phyloP scores from a whole-genome alignment of 768 basidiomycete species.

The Panaeolus cyanescens region DNA sequence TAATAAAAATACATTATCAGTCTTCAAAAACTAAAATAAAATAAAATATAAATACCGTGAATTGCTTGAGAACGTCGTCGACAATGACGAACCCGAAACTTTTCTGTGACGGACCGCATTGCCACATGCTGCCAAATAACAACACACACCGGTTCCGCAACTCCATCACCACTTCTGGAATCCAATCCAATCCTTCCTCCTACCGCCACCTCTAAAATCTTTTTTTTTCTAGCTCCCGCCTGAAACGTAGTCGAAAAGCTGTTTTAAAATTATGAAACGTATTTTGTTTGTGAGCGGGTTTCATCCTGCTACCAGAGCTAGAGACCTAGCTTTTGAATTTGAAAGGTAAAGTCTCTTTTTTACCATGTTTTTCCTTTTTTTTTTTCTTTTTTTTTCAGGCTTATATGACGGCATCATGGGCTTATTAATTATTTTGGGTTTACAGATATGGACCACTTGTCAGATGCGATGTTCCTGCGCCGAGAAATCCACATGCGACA shows the following conservation, averaged over 20 bases:
- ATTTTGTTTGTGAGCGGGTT: constrained; percentile 90
- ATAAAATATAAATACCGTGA: neutral
- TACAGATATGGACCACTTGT: constrained; percentile 78
- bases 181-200: neutral
- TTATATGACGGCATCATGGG: neutral
- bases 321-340: constrained; percentile 85
- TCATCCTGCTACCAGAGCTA: constrained; percentile 78
- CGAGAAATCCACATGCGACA: constrained; percentile 72
- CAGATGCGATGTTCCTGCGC: constrained; percentile 89
- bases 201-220: neutral
- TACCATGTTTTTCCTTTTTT: too few species aligned
- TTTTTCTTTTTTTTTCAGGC: neutral
- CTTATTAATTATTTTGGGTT: constrained; percentile 1
- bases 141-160: neutral
- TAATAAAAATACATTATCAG: neutral
- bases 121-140: neutral
- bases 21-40: neutral
- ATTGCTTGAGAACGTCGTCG: neutral
- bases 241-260: neutral
- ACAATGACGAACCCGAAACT: neutral
- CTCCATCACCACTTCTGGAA: neutral
- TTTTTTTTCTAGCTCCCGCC: neutral
- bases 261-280: constrained; percentile 56
- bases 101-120: neutral
- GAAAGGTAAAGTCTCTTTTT: constrained; percentile 61